Percentiles rank a stretch among this genome's conserved stretches.
phyloP scores from a whole-genome alignment of 2,329 filamentous ascomycete genomes.

The Stagonosporopsis cucurbitacearum region DNA sequence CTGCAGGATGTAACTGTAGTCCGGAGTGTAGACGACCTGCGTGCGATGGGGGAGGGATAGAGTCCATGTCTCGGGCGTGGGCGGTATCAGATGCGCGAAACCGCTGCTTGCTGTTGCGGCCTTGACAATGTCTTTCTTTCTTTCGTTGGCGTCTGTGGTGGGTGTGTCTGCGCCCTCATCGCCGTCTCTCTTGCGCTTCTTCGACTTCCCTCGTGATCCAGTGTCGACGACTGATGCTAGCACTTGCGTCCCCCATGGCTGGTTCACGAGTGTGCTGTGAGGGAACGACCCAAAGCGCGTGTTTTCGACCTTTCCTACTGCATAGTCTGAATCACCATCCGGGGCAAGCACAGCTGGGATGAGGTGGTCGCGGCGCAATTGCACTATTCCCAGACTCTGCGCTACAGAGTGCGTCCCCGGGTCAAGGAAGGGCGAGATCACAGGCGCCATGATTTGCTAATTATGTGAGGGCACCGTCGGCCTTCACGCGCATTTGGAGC shows the following conservation, averaged over 20 bases:
- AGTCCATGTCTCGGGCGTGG: conserved; percentile 84
- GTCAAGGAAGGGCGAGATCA: conserved; percentile 77
- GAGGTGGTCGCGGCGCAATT: conserved; percentile 86
- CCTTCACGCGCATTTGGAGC: conserved; percentile 3
- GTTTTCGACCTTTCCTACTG: conserved; percentile 68
- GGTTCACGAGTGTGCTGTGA: conserved; percentile 63
- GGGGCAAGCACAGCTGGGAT: conserved; percentile 69
- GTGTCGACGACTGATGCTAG: conserved; percentile 90
- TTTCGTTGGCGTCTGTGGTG: conserved; percentile 36
- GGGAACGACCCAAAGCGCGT: conserved; percentile 85
- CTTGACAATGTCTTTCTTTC: conserved; percentile 41
- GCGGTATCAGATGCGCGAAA: conserved; percentile 79
- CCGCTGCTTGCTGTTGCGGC: conserved; percentile 65
- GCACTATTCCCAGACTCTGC: conserved; percentile 78
- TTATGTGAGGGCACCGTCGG: neutral
- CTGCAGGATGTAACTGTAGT: conserved; percentile 85
- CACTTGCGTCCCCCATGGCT: conserved; percentile 92
- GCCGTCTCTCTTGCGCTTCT: conserved; percentile 57
- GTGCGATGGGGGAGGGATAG: conserved; percentile 79
- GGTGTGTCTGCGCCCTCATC: conserved; percentile 33
- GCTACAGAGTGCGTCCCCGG: conserved; percentile 67
- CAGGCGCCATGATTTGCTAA: conserved; percentile 31
- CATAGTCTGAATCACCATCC: conserved; percentile 49
- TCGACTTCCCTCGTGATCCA: conserved; percentile 75
- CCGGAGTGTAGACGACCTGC: conserved; percentile 85